Percentiles rank a stretch among this genome's conserved stretches.
These are phyloP conservation scores for Auriculariales sp. DNA, from an alignment of 768 basidiomycete genomes.

Conservation along the genomic window DNA sequence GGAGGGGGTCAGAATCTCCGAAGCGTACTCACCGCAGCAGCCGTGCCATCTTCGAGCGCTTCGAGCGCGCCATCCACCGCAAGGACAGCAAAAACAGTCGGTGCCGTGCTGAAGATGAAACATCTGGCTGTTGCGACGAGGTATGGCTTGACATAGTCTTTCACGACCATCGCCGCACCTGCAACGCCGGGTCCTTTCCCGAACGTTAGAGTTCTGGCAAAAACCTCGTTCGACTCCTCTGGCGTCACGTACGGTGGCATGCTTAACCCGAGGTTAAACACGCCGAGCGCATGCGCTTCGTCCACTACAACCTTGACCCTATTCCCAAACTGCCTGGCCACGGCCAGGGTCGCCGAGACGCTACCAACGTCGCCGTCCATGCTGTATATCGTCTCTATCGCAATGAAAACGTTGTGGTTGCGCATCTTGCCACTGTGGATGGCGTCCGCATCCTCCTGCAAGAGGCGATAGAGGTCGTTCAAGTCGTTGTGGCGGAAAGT, in stretches of 20 bases:
- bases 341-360: slow-evolving; percentile 50
- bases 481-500: slow-evolving; percentile 67
- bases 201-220: slow-evolving; percentile 78
- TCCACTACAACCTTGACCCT: slow-evolving; percentile 74
- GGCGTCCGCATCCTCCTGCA: slow-evolving; percentile 11
- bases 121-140: slow-evolving; percentile 85
- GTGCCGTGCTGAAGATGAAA: slow-evolving; percentile 82
- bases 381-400: slow-evolving; percentile 81
- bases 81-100: slow-evolving; percentile 62
- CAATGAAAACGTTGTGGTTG: slow-evolving; percentile 67
- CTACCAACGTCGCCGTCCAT: slow-evolving; percentile 94
- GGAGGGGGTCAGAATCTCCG: not conserved
- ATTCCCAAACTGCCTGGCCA: slow-evolving; percentile 34
- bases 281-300: slow-evolving; percentile 86
- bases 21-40: slow-evolving; percentile 43
- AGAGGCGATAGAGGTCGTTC: slow-evolving; percentile 20
- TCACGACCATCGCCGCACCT: slow-evolving; percentile 47
- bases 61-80: slow-evolving; percentile 71
- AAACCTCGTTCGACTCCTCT: slow-evolving; percentile 56
- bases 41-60: slow-evolving; percentile 52
- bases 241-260: no score
- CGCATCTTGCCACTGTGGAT: no score
- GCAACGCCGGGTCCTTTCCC: slow-evolving; percentile 80
- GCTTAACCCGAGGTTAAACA: slow-evolving; percentile 80
- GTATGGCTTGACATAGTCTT: slow-evolving; percentile 58